These are phyloP conservation scores for Nakazawaea laoshanensis DNA, from an alignment of 805 yeast species.

Conservation along the genomic window DNA sequence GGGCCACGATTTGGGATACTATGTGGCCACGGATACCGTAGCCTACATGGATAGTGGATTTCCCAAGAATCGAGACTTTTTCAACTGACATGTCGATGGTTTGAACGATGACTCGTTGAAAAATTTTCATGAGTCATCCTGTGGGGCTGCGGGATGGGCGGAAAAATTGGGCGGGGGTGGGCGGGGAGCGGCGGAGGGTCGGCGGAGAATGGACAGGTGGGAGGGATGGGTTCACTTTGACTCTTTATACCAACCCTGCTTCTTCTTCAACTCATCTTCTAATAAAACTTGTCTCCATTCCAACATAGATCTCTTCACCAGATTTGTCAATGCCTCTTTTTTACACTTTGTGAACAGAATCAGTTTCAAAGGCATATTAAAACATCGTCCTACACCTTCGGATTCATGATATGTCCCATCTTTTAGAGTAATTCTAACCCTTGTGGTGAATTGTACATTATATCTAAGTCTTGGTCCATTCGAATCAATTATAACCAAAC, in stretches of 20 bases:
- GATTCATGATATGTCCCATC: constrained; percentile 35
- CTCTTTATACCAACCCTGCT: constrained; percentile 16
- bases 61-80: constrained; percentile 72
- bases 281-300: constrained; percentile 22
- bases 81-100: constrained; percentile 18
- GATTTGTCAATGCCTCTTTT: constrained; percentile 41
- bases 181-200: too few species aligned
- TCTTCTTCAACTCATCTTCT: constrained; percentile 19
- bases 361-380: constrained; percentile 24
- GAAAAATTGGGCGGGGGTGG: too few species aligned
- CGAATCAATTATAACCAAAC: constrained; percentile 1
- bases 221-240: too few species aligned
- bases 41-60: constrained; percentile 85
- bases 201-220: too few species aligned
- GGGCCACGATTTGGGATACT: constrained; percentile 52
- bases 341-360: constrained; percentile 29
- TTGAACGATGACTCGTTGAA: too few species aligned
- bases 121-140: too few species aligned
- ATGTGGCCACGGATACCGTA: constrained; percentile 70
- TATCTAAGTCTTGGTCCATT: neutral
- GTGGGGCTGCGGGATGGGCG: too few species aligned
- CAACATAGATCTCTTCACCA: constrained; percentile 31
- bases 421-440: constrained; percentile 26
- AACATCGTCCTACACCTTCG: constrained; percentile 30
- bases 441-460: constrained; percentile 20